A percentile compares a stretch with the other conserved stretches of the same genome.
These are phyloP conservation scores for Aureobasidium leucospermi DNA, from an alignment of 2,329 filamentous ascomycete species.

Conservation along the genomic window DNA sequence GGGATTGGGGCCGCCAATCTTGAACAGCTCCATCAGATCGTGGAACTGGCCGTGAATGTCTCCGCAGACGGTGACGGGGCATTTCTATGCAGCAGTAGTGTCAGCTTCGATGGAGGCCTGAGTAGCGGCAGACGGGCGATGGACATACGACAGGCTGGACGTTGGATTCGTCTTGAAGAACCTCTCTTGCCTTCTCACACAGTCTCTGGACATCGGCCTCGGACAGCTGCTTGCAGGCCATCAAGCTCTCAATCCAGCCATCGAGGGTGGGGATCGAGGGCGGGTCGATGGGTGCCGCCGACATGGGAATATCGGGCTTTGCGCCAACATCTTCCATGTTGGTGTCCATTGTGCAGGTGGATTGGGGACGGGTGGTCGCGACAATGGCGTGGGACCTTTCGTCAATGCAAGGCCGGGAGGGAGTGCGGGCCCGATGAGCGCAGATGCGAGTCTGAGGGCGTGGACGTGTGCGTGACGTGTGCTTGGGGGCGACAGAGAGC, in stretches of 20 bases:
- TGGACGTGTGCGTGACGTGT: neutral
- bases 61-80: conserved; percentile 95
- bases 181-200: conserved; percentile 96
- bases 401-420: conserved; percentile 4
- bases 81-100: conserved; percentile 53
- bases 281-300: conserved; percentile 62
- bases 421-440: neutral
- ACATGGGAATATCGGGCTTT: conserved; percentile 67
- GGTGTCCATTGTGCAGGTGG: conserved; percentile 64
- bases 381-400: neutral
- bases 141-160: conserved; percentile 89
- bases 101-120: neutral
- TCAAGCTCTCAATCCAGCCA: conserved; percentile 97
- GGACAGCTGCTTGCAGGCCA: conserved; percentile 96
- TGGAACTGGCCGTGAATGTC: conserved; percentile 99
- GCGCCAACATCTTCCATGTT: conserved; percentile 98
- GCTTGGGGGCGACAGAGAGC: neutral
- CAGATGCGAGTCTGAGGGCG: neutral
- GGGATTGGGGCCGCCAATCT: conserved; percentile 94
- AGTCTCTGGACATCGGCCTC: conserved; percentile 92
- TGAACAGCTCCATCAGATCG: conserved; percentile 98
- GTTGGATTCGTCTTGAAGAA: conserved; percentile 95
- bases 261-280: conserved; percentile 88
- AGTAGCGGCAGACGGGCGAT: neutral
- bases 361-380: neutral